phyloP scores from a whole-genome alignment of 306 rosid genomes.

The Prunus mira region DNA sequence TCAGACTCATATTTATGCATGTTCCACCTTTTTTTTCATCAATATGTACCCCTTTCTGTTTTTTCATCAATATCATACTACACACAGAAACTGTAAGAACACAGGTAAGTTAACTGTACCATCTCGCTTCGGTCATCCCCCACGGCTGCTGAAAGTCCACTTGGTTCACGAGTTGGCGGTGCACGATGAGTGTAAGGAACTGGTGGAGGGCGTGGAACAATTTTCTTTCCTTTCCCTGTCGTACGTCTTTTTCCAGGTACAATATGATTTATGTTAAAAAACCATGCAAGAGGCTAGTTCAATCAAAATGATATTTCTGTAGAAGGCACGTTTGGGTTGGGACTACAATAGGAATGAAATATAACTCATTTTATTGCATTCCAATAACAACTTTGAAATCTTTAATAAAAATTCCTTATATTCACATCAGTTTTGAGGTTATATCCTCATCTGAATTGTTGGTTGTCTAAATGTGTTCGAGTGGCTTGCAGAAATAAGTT shows the following conservation, averaged over 20 bases:
- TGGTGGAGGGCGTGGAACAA: slow-evolving; percentile 70
- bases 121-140: slow-evolving; percentile 47
- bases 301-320: slow-evolving; percentile 1
- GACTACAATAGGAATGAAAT: background rate
- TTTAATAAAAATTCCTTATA: background rate
- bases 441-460: background rate
- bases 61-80: background rate
- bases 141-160: slow-evolving; percentile 22
- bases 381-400: background rate
- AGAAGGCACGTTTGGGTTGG: background rate
- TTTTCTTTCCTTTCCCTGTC: slow-evolving; percentile 58
- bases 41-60: too few species aligned
- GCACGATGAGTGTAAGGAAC: slow-evolving; percentile 39
- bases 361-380: background rate
- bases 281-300: background rate
- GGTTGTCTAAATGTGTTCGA: background rate
- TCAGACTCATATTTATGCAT: too few species aligned
- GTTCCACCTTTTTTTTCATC: too few species aligned
- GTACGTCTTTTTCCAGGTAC: slow-evolving; percentile 42
- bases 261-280: slow-evolving; percentile 7
- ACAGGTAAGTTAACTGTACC: slow-evolving; percentile 27
- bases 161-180: slow-evolving; percentile 27
- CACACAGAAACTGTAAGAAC: background rate
- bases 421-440: background rate
- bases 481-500: background rate